These are phyloP conservation scores for Penicillium ucsense DNA, from an alignment of 495 filamentous ascomycete species.

Conservation along the genomic window DNA sequence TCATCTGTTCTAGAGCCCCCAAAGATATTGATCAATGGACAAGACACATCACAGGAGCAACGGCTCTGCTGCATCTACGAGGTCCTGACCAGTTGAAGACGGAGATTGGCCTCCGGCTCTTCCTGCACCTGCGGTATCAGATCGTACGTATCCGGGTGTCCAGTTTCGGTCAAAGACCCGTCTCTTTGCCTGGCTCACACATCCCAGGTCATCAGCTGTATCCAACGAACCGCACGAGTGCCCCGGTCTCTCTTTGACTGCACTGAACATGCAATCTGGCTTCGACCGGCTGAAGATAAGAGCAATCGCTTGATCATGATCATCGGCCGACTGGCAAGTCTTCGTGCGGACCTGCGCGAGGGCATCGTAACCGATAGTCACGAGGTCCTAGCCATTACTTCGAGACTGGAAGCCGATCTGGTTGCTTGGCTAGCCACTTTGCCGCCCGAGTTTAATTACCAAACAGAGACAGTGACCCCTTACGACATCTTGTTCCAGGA, in stretches of 20 bases:
- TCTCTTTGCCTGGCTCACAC: background rate
- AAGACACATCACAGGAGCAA: slow-evolving; percentile 51
- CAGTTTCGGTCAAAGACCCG: background rate
- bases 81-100: slow-evolving; percentile 48
- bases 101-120: slow-evolving; percentile 45
- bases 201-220: slow-evolving; percentile 28
- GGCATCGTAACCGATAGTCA: slow-evolving; percentile 26
- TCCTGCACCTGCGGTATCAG: slow-evolving; percentile 44
- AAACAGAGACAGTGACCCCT: slow-evolving; percentile 15
- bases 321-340: slow-evolving; percentile 33
- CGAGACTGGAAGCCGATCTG: slow-evolving; percentile 43
- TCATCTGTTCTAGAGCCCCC: slow-evolving; percentile 39
- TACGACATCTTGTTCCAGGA: slow-evolving; percentile 15
- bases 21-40: slow-evolving; percentile 44
- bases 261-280: slow-evolving; percentile 23
- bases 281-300: slow-evolving; percentile 27
- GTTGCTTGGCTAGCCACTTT: slow-evolving; percentile 31
- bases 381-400: slow-evolving; percentile 35
- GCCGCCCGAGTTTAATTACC: slow-evolving; percentile 28
- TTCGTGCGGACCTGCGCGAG: slow-evolving; percentile 34
- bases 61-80: slow-evolving; percentile 45
- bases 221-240: slow-evolving; percentile 27
- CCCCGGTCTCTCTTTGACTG: slow-evolving; percentile 27
- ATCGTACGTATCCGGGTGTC: slow-evolving; percentile 20
- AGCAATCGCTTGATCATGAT: slow-evolving; percentile 29